phyloP scores from a whole-genome alignment of 148 eudicot species.

The Pharnaceum exiguum region DNA sequence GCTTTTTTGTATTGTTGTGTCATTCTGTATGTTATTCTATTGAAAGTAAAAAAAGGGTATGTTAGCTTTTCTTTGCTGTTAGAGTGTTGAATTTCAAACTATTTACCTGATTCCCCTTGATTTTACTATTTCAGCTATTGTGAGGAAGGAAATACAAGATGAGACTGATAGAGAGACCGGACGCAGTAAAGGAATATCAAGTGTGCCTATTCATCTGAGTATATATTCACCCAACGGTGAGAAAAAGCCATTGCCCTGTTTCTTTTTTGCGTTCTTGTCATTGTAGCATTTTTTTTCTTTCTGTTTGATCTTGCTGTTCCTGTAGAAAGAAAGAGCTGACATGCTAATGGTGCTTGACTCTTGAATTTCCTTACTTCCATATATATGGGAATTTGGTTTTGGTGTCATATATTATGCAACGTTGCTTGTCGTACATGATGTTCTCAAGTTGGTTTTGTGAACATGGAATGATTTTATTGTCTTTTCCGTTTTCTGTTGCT shows the following conservation, averaged over 20 bases:
- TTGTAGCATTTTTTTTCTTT: background rate
- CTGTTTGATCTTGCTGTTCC: background rate
- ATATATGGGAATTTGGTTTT: too few relatives aligned
- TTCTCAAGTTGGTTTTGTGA: too few relatives aligned
- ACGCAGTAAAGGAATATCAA: conserved; percentile 72
- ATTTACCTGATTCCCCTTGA: conserved; percentile 10
- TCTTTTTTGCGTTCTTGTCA: background rate
- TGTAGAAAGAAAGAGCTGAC: background rate
- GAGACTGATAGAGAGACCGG: conserved; percentile 99
- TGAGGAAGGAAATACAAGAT: conserved; percentile 91
- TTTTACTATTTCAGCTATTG: conserved; percentile 64
- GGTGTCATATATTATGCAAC: too few relatives aligned
- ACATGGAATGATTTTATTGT: too few relatives aligned
- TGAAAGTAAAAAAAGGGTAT: background rate
- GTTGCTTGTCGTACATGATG: too few relatives aligned
- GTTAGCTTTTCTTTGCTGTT: too few relatives aligned
- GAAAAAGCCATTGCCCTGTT: conserved; percentile 6
- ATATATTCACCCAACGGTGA: conserved; percentile 87
- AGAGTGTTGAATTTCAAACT: background rate
- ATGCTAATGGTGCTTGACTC: too few relatives aligned
- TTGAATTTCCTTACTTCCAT: too few relatives aligned
- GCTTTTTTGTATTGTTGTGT: too few relatives aligned
- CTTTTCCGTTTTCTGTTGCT: too few relatives aligned
- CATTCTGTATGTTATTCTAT: background rate
- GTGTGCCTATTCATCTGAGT: conserved; percentile 93